Conservation (phyloP, 2,329 filamentous ascomycete species). For the Ophioceras dolichostomum region DNA sequence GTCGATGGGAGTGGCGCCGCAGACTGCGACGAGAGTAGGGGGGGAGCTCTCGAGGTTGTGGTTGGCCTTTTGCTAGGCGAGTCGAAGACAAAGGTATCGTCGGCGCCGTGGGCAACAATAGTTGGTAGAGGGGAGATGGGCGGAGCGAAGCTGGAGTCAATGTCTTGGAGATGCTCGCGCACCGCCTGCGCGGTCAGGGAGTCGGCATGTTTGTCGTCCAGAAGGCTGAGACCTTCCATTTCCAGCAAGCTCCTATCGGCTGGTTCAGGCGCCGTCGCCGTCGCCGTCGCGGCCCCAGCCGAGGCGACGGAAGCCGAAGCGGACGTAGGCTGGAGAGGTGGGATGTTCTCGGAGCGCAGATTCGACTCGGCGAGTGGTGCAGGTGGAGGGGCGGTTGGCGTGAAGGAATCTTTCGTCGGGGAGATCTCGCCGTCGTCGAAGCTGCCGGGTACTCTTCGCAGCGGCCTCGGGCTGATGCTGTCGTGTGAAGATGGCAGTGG, state of each 20-base stretch:
- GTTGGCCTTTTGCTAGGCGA: slow-evolving; percentile 21
- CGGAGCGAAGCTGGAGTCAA: slow-evolving; percentile 54
- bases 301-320: slow-evolving; percentile 6
- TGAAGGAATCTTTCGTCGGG: slow-evolving; percentile 8
- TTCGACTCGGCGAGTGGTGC: slow-evolving; percentile 2
- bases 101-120: slow-evolving; percentile 31
- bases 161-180: slow-evolving; percentile 45
- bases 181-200: slow-evolving; percentile 41
- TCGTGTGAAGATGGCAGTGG: neutral
- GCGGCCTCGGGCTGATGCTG: slow-evolving; percentile 8
- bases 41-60: no score
- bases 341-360: slow-evolving; percentile 11
- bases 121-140: slow-evolving; percentile 42
- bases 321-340: slow-evolving; percentile 12
- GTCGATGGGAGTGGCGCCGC: no score
- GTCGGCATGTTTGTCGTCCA: slow-evolving; percentile 27
- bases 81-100: slow-evolving; percentile 51
- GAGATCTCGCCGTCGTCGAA: slow-evolving; percentile 9
- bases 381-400: slow-evolving; percentile 4
- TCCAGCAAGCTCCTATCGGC: slow-evolving; percentile 27
- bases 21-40: no score
- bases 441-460: slow-evolving; percentile 4
- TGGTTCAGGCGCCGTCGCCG: no score
- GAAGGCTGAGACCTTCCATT: slow-evolving; percentile 21
- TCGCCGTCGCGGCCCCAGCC: no score